phyloP scores from a whole-genome alignment of 2,329 filamentous ascomycete species.

The Aspergillus chevalieri region DNA sequence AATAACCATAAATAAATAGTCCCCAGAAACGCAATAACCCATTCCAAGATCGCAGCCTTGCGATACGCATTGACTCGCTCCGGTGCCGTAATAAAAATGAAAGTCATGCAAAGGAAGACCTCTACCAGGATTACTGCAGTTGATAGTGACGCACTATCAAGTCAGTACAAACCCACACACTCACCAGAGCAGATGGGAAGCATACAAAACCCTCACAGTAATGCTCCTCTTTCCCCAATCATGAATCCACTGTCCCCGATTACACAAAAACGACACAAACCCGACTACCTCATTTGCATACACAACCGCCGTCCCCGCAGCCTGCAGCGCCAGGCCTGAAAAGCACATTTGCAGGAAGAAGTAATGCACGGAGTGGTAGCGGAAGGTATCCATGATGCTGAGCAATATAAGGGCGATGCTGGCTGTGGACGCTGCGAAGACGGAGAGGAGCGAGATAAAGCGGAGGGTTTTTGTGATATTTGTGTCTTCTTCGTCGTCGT shows the following conservation, averaged over 20 bases:
- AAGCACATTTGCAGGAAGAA: slow-evolving; percentile 16
- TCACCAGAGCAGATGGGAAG: neutral
- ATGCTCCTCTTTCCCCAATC: slow-evolving; percentile 9
- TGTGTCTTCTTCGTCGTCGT: slow-evolving; percentile 9
- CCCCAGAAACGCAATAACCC: slow-evolving; percentile 16
- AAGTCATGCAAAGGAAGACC: slow-evolving; percentile 12
- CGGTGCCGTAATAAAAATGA: slow-evolving; percentile 12
- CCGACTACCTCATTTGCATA: slow-evolving; percentile 16
- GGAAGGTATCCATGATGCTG: slow-evolving; percentile 17
- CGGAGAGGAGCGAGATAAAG: slow-evolving; percentile 13
- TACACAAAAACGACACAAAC: slow-evolving; percentile 11
- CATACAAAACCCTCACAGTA: slow-evolving; percentile 14
- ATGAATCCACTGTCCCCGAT: slow-evolving; percentile 10
- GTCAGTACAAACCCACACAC: neutral
- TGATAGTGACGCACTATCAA: slow-evolving; percentile 14
- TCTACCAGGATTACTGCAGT: slow-evolving; percentile 13
- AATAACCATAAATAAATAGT: slow-evolving; percentile 17
- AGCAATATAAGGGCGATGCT: slow-evolving; percentile 12
- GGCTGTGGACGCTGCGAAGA: slow-evolving; percentile 12
- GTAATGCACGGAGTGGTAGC: slow-evolving; percentile 12
- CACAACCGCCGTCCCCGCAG: slow-evolving; percentile 15
- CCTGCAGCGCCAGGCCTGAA: slow-evolving; percentile 13
- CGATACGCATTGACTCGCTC: slow-evolving; percentile 7
- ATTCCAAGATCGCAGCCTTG: slow-evolving; percentile 14
- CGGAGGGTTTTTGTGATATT: slow-evolving; percentile 11